Evolutionary conservation across 2,329 filamentous ascomycete genomes (phyloP).

Genomic region (Pseudogymnoascus sp.): DNA sequence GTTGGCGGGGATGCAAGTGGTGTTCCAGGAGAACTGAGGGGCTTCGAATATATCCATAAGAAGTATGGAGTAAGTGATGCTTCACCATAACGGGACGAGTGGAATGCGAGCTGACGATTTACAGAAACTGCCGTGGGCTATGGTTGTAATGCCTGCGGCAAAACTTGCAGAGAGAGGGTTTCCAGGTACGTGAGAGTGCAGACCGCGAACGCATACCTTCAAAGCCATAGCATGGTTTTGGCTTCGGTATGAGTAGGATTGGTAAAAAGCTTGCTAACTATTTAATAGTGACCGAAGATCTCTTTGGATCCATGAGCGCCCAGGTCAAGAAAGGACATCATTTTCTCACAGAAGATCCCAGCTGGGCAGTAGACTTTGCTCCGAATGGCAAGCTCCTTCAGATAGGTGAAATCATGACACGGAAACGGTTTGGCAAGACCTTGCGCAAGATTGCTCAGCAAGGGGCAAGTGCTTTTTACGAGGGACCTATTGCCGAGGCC

Average conservation of each 20-base stretch:
- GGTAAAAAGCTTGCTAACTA: constrained; percentile 13
- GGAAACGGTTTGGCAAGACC: constrained; percentile 58
- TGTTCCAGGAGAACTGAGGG: constrained; percentile 67
- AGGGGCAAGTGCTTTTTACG: constrained; percentile 55
- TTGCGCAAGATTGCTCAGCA: constrained; percentile 52
- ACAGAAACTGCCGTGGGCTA: constrained; percentile 57
- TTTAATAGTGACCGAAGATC: constrained; percentile 55
- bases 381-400: constrained; percentile 50
- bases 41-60: constrained; percentile 68
- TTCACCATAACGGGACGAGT: background rate
- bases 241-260: background rate
- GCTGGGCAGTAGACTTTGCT: constrained; percentile 62
- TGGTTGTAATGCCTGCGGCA: constrained; percentile 66
- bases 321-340: constrained; percentile 38
- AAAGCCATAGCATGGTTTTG: background rate
- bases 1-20: constrained; percentile 64
- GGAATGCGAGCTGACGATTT: background rate
- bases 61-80: constrained; percentile 50
- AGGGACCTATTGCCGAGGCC: constrained; percentile 51
- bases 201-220: background rate
- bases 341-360: constrained; percentile 52
- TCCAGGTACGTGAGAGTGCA: constrained; percentile 21
- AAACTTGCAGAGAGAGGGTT: constrained; percentile 68
- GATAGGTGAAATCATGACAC: constrained; percentile 54
- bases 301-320: constrained; percentile 62